Base-by-base conservation (phyloP, 129 eudicot genomes). In the Rutidosis leptorrhynchoides region DNA sequence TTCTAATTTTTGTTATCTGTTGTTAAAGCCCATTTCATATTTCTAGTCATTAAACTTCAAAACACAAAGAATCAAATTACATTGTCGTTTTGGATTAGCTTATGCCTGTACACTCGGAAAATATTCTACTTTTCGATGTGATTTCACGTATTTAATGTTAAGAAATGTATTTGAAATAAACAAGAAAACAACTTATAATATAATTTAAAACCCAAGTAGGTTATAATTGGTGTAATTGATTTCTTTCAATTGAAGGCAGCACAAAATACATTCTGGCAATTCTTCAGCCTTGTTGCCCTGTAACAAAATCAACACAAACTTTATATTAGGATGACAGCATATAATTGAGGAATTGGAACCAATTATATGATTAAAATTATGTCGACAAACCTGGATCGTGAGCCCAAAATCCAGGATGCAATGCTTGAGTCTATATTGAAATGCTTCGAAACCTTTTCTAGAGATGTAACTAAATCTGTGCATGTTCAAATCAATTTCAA, bases 201-300 rank as follows among this genome's bases (percentile, higher is more conserved):
- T n/a, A n/a, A n/a, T n/a, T n/a, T n/a, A 87, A 58, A 77, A 72
- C 61, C 83, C 79, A 28, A 92, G 82, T 62, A 76, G 84, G 66
- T 76, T 74, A 51, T 83, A 82, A 67, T 89, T 86, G 48, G 70
- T 33, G 60, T 86, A 81, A 59, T 88, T 83, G 20, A 93, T 86
- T 80, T 89, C 90, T 62, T 84, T 93, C 75, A 93, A 68, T 57
- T 95, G 72, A 56, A 89, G 56, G 60, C 99, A 93, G 68, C 99
- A 89, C 61, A 93, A 49, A 69, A 93, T 75, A 57, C 80, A 76
- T 63, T 93, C 99, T 0, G 99, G 99, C 62, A 93, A 78, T 37
- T 93, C 99, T 70, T 93, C 96, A 1, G 90, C 74, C 71, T 89
- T 93, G 66, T 72, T 88, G 62, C 95, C 99, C 99, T 93, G 95